Conservation (phyloP, 2,329 filamentous ascomycete genomes). For the Aspergillus awamori region DNA sequence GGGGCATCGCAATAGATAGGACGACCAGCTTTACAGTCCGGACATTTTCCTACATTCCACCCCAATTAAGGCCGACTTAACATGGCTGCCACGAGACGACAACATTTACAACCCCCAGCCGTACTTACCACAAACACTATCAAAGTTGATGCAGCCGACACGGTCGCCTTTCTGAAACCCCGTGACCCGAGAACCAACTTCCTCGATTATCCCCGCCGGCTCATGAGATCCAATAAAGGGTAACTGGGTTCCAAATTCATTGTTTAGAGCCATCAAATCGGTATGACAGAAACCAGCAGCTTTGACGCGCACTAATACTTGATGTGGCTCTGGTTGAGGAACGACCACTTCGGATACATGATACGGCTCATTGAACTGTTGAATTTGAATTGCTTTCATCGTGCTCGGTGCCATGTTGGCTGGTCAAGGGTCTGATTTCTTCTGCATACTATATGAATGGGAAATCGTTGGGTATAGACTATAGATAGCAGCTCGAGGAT, state of each 20-base stretch:
- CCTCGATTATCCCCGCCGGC: background rate
- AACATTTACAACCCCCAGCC: background rate
- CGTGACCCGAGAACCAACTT: background rate
- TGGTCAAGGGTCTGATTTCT: no score
- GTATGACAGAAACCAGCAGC: background rate
- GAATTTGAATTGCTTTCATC: background rate
- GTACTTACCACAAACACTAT: background rate
- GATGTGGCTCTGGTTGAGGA: background rate
- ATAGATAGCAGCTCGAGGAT: no score
- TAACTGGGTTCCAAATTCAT: background rate
- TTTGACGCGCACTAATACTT: background rate
- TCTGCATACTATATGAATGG: no score
- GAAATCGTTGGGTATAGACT: no score
- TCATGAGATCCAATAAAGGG: background rate
- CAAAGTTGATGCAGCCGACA: background rate
- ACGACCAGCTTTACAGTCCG: background rate
- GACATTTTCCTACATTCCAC: background rate
- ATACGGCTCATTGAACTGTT: background rate
- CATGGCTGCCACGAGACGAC: no score
- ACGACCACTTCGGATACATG: background rate
- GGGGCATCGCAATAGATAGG: background rate
- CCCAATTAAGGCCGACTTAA: no score
- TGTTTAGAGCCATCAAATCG: background rate
- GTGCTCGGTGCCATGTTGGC: background rate
- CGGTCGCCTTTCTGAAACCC: background rate